Conservation (phyloP, 805 yeast genomes). For the Hanseniaspora meyeri region DNA sequence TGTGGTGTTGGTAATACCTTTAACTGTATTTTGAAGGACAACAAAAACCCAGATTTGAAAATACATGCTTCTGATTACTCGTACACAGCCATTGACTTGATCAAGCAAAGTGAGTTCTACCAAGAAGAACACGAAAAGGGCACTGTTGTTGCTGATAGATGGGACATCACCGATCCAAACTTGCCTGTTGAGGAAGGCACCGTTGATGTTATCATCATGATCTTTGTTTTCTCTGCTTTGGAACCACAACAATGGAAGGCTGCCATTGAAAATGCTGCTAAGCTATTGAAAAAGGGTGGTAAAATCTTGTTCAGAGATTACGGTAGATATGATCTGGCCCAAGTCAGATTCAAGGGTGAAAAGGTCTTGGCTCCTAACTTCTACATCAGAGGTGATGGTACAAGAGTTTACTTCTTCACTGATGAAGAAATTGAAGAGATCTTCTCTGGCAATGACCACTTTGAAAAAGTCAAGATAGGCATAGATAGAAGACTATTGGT, state of each 20-base stretch:
- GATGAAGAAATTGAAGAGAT: conserved; percentile 78
- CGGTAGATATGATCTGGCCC: conserved; percentile 92
- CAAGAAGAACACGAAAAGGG: conserved; percentile 5
- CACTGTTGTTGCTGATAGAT: conserved; percentile 69
- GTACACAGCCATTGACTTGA: conserved; percentile 78
- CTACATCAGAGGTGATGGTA: conserved; percentile 95
- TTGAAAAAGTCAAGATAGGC: conserved; percentile 64
- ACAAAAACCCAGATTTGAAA: conserved; percentile 61
- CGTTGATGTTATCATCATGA: conserved; percentile 86
- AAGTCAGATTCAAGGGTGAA: conserved; percentile 80
- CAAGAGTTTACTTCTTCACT: conserved; percentile 91
- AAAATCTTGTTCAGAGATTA: conserved; percentile 81
- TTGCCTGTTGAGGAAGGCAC: conserved; percentile 81
- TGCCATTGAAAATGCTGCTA: conserved; percentile 60
- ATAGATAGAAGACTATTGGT: conserved; percentile 85
- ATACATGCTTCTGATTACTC: conserved; percentile 85
- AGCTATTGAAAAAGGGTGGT: conserved; percentile 85
- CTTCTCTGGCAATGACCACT: conserved; percentile 43
- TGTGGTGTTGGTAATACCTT: conserved; percentile 98
- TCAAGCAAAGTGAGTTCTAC: conserved; percentile 29
- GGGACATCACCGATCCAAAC: conserved; percentile 74
- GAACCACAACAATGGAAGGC: conserved; percentile 82
- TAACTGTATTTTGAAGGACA: conserved; percentile 76
- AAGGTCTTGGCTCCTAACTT: conserved; percentile 83
- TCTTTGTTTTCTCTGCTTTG: conserved; percentile 85